Conservation (phyloP, 2,329 filamentous ascomycete species). For the Mycosphaerella sp. region DNA sequence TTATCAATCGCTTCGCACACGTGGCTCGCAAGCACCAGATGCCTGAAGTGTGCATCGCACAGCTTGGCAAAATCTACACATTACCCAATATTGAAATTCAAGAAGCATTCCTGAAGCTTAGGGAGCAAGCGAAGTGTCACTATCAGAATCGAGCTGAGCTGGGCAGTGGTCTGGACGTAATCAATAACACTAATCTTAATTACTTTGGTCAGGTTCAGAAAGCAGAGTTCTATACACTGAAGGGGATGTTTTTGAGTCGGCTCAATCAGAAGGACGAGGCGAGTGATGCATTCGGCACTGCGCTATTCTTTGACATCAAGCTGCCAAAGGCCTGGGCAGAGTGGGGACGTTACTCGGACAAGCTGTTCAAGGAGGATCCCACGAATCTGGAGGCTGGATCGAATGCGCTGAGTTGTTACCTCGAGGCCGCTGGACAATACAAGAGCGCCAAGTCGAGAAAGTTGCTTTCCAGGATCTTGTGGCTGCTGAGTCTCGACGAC, state of each 20-base stretch:
- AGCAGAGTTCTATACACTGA: conserved; percentile 97
- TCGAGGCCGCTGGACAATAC: conserved; percentile 92
- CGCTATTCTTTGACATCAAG: conserved; percentile 90
- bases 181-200: conserved; percentile 98
- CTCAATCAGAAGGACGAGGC: conserved; percentile 85
- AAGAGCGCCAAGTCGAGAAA: conserved; percentile 97
- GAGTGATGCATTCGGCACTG: conserved; percentile 89
- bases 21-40: conserved; percentile 96
- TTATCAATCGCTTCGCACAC: conserved; percentile 97
- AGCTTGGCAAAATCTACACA: conserved; percentile 96
- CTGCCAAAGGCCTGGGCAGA: conserved; percentile 98
- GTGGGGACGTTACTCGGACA: conserved; percentile 98
- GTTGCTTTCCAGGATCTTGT: conserved; percentile 84
- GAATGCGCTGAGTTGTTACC: conserved; percentile 89
- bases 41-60: conserved; percentile 93
- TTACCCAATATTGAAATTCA: conserved; percentile 99
- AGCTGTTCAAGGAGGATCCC: conserved; percentile 88
- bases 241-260: conserved; percentile 98
- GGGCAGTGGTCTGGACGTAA: conserved; percentile 88
- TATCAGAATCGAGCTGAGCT: conserved; percentile 94
- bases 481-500: conserved; percentile 91
- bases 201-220: conserved; percentile 97
- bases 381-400: conserved; percentile 74
- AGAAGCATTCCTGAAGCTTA: conserved; percentile 93
- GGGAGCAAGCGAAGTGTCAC: conserved; percentile 98